Base-by-base conservation (phyloP, 805 yeast species). In the Nakazawaea wyomingensis region DNA sequence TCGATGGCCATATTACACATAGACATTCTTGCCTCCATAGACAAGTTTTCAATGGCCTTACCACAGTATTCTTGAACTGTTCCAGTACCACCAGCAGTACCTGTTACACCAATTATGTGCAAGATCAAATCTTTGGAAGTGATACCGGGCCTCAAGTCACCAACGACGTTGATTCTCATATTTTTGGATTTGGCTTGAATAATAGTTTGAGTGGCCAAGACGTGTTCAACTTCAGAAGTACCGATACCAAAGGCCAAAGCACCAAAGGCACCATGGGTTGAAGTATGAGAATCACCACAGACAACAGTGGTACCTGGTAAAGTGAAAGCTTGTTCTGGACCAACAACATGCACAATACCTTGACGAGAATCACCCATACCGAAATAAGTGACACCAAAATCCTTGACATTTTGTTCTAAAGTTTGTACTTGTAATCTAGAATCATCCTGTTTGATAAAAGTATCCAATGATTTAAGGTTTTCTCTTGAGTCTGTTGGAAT, bases 21-120 rank as follows among this genome's bases (percentile, higher is more conserved):
- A 43, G 98, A 89, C 99, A 93, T 93, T 68, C 99, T 80, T 9
- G 98, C 96, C 68, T 93, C 99, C 89, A 93, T 88, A 26, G 95
- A 78, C 49, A 93, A 74, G 50, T 75, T 78, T 65, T 85, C 87
- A 55, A 93, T 90, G 45, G 98, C 97, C 53, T 82, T 78, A 64
- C 99, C 99, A 38, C 95, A 93, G 67, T 91, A 93, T 69, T 93
- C 99, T 62, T 93, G 86, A 46, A 93, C 99, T 56, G 80, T 72
- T 42, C 99, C 99, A 46, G 98, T 93, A 69, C 99, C 99, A 68
- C 99, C 99, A 48, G 99, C 99, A 52, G 99, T 93, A 68, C 99
- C 99, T 59, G 93, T 93, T 41, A 82, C 80, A 54, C 97, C 96
- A 59, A 93, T 93, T 34, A 93, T 93, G 62, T 93, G 98, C 48